Base-by-base conservation (phyloP, 345 rosid species). In the Fremontodendron californicum region DNA sequence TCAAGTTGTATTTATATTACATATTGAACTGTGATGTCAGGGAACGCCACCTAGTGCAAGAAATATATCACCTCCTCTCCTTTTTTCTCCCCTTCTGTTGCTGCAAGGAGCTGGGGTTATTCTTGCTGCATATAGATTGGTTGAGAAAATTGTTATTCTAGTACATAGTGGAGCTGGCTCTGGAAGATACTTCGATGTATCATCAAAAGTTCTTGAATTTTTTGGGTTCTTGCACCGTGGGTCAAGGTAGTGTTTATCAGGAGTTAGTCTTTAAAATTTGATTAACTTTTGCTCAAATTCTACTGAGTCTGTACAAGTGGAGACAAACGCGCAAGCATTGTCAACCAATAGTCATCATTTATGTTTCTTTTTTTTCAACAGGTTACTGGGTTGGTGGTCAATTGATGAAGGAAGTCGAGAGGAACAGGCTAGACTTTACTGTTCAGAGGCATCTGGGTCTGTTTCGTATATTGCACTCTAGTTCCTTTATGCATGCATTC, bases 331-430 rank as follows among this genome's bases (percentile, higher is more conserved):
- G 63, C 33, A 42, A 54, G 58, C n/a, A 4, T 19, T 63, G 29
- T 63, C 19, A 62, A 11, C 21, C 33, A 60, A 49, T 27, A 7
- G 4, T 69, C 13, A 68, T 7, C 73, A 35, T 35, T 39, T 65
- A 66, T 64, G 54, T 48, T 81, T 79, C 71, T 33, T 48, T 61
- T 48, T 49, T 43, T 45, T 23, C 43, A 37, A 81, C 86, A 94
- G 98, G 86, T 78, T 93, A 66, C 84, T 94, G 49, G 97, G 98
- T 73, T 94, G 98, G 97, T 94, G 98, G 97, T 93, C 97, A 45
- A 90, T 94, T 77, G 98, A 94, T 81, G 98, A 94, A 88, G 95
- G 92, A 82, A 94, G 98, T 75, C 84, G 84, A 43, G 94, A 91
- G 79, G 98, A 94, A 80, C 94, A 86, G 73, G 98, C 98, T 61